These are phyloP conservation scores for Stephanodiscus minutulus DNA, from an alignment of 108 stramenopile species.

Conservation along the genomic window DNA sequence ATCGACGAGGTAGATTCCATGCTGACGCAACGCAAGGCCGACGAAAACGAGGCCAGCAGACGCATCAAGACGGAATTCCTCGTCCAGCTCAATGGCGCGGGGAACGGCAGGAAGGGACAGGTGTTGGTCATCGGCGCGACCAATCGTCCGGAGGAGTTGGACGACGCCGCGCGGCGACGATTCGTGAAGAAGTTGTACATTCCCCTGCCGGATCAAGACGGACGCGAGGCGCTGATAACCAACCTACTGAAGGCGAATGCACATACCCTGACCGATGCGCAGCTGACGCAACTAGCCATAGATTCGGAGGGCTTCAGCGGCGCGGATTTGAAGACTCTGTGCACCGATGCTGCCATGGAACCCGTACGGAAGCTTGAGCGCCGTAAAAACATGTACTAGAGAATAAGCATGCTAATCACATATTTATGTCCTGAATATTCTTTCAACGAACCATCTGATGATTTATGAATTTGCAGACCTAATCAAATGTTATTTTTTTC, in stretches of 20 bases:
- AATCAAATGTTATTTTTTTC: conserved; percentile 81
- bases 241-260: conserved; percentile 85
- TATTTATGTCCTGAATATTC: no score
- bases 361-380: conserved; percentile 71
- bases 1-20: conserved; percentile 96
- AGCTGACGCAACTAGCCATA: conserved; percentile 74
- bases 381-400: no score
- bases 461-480: no score
- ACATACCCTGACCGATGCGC: conserved; percentile 65
- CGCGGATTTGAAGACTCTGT: conserved; percentile 61
- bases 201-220: conserved; percentile 87
- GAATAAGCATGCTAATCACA: no score
- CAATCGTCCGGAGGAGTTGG: conserved; percentile 97
- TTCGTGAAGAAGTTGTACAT: conserved; percentile 94
- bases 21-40: conserved; percentile 87
- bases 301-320: conserved; percentile 73
- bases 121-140: conserved; percentile 98
- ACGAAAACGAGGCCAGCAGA: conserved; percentile 94
- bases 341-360: conserved; percentile 75
- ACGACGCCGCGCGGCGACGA: conserved; percentile 98
- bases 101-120: conserved; percentile 74
- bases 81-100: conserved; percentile 92
- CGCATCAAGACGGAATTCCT: conserved; percentile 95
- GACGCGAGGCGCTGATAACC: conserved; percentile 74
- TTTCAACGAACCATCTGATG: no score